Evolutionary conservation across 2,329 filamentous ascomycete species (phyloP).

Genomic region (Colletotrichum godetiae): DNA sequence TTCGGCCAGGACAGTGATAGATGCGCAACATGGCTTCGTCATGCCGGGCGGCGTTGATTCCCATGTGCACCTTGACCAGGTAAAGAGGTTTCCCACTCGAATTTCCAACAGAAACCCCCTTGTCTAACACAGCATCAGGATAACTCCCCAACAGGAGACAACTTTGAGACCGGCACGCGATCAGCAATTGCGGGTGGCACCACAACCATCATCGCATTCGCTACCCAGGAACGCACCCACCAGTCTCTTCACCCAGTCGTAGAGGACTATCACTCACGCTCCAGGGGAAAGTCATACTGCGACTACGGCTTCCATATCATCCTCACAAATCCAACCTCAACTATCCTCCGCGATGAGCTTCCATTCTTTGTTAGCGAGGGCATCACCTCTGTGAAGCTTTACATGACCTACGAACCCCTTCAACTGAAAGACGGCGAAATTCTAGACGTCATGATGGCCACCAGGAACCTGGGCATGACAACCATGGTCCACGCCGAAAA

Average conservation of each 20-base stretch:
- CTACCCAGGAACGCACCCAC: conserved; percentile 60
- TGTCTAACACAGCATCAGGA: conserved; percentile 23
- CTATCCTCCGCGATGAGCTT: conserved; percentile 51
- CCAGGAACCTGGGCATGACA: conserved; percentile 41
- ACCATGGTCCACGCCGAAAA: conserved; percentile 69
- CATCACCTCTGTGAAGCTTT: conserved; percentile 61
- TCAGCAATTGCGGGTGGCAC: conserved; percentile 68
- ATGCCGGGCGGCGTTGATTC: conserved; percentile 53
- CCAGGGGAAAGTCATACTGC: conserved; percentile 59
- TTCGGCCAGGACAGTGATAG: not conserved
- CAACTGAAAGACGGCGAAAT: conserved; percentile 61
- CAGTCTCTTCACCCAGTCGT: conserved; percentile 58
- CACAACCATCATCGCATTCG: conserved; percentile 69
- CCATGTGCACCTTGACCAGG: conserved; percentile 54
- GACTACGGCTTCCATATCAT: conserved; percentile 69
- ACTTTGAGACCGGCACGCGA: conserved; percentile 57
- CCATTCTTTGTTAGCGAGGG: conserved; percentile 49
- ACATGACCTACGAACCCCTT: conserved; percentile 64
- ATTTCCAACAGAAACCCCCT: conserved; percentile 44
- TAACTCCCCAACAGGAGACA: conserved; percentile 41
- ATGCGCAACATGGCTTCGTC: conserved; percentile 24
- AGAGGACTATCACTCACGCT: conserved; percentile 57
- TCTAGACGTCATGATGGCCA: conserved; percentile 61
- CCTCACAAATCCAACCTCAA: conserved; percentile 55
- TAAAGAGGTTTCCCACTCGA: conserved; percentile 39